Conservation (phyloP, 139 green algal species). For the Tetratostichococcus sp. region DNA sequence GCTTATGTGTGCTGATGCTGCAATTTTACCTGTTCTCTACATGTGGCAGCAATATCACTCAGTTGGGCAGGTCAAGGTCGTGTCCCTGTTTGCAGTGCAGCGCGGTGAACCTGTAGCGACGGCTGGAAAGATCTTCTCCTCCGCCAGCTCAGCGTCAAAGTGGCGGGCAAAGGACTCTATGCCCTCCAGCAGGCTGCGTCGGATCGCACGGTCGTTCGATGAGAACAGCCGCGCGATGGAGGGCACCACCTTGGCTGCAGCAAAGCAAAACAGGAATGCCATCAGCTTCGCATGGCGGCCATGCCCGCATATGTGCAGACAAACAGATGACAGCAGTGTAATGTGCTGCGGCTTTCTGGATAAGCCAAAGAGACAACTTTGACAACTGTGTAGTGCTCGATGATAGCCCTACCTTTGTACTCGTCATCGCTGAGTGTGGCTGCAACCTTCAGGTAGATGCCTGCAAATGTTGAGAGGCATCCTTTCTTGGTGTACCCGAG, state of each 20-base stretch:
- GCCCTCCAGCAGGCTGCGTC: conserved; percentile 84
- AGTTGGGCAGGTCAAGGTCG: no score
- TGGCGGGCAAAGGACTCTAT: conserved; percentile 61
- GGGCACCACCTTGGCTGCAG: conserved; percentile 64
- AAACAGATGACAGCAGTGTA: no score
- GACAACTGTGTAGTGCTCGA: no score
- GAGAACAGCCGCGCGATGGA: conserved; percentile 83
- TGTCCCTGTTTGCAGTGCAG: no score
- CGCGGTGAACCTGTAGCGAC: conserved; percentile 23
- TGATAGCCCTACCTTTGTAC: neutral
- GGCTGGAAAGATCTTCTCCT: conserved; percentile 84
- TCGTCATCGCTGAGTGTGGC: neutral
- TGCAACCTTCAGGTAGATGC: neutral
- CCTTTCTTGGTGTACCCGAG: no score
- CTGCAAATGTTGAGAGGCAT: neutral
- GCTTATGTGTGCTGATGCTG: neutral
- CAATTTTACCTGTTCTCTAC: no score
- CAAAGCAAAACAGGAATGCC: neutral
- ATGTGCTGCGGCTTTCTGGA: no score
- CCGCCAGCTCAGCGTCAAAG: conserved; percentile 40
- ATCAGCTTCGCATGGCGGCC: no score
- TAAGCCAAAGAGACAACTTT: no score
- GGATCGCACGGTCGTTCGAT: conserved; percentile 77
- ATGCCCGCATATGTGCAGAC: no score
- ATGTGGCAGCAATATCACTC: no score